These are phyloP conservation scores for Phtheirospermum japonicum DNA, from an alignment of 257 asterid genomes.

Conservation along the genomic window DNA sequence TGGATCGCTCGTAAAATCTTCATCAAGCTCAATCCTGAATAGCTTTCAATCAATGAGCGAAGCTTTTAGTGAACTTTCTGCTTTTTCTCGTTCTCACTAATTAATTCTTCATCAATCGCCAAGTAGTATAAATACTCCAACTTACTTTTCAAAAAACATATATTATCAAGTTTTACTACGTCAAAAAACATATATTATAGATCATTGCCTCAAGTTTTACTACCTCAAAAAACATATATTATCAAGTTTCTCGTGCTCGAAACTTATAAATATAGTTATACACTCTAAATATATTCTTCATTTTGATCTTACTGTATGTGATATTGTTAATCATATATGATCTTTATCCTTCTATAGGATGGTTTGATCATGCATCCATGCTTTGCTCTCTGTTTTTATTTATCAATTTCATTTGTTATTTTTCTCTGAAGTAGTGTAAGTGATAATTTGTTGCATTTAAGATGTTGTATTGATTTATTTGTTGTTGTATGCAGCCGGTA, in stretches of 20 bases:
- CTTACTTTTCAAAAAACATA: no score
- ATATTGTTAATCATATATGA: background rate
- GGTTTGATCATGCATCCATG: background rate
- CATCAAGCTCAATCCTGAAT: no score
- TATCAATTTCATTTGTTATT: constrained; percentile 8
- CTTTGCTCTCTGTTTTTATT: background rate
- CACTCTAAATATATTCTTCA: background rate
- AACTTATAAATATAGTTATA: background rate
- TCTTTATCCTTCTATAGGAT: background rate
- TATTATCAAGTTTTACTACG: no score
- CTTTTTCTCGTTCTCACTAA: no score
- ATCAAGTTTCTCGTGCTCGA: no score
- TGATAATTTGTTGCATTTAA: background rate
- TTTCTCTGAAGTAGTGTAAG: constrained; percentile 7
- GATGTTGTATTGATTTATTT: constrained; percentile 26
- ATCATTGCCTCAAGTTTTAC: no score
- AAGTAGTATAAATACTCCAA: no score
- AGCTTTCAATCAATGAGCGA: no score
- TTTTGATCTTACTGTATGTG: background rate
- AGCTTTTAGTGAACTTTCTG: no score
- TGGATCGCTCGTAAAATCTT: no score
- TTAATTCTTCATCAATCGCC: no score
- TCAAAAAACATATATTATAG: background rate
- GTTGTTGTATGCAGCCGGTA: constrained; percentile 57
- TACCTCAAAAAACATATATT: no score